Conservation (phyloP, 2,329 filamentous ascomycete species). For the Pseudopyrenochaeta lycopersici region DNA sequence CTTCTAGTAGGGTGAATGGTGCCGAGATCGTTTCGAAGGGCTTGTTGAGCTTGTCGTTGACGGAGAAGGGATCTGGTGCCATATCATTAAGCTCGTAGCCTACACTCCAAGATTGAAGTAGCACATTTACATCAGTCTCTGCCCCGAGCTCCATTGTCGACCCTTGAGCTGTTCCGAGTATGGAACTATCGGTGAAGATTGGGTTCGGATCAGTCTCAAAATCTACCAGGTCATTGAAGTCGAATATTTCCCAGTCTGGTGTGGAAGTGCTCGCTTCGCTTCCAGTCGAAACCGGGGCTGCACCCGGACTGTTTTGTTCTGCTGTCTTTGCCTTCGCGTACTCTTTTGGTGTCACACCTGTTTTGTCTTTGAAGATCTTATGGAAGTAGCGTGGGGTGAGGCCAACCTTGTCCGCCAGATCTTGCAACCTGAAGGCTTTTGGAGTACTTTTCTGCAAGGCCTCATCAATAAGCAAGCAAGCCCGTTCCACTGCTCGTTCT, state of each 20-base stretch:
- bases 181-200: slow-evolving; percentile 10
- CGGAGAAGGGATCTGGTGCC: background rate
- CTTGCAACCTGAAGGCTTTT: slow-evolving; percentile 50
- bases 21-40: slow-evolving; percentile 1
- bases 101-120: slow-evolving; percentile 18
- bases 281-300: slow-evolving; percentile 6
- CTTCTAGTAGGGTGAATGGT: background rate
- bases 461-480: slow-evolving; percentile 41
- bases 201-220: slow-evolving; percentile 25
- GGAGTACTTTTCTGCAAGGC: slow-evolving; percentile 26
- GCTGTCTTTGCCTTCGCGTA: slow-evolving; percentile 40
- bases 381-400: slow-evolving; percentile 68
- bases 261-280: slow-evolving; percentile 7
- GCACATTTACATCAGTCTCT: slow-evolving; percentile 22
- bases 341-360: slow-evolving; percentile 62
- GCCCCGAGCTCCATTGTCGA: slow-evolving; percentile 20
- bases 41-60: slow-evolving; percentile 3
- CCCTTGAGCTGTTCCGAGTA: slow-evolving; percentile 12
- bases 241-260: slow-evolving; percentile 29
- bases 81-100: slow-evolving; percentile 11
- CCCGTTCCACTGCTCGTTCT: slow-evolving; percentile 55
- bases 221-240: slow-evolving; percentile 38
- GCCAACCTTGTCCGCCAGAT: slow-evolving; percentile 61
- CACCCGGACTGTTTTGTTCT: slow-evolving; percentile 13
- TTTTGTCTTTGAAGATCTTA: slow-evolving; percentile 65